Base-by-base conservation (phyloP, 2,329 filamentous ascomycete genomes). In the Fusarium sp. region DNA sequence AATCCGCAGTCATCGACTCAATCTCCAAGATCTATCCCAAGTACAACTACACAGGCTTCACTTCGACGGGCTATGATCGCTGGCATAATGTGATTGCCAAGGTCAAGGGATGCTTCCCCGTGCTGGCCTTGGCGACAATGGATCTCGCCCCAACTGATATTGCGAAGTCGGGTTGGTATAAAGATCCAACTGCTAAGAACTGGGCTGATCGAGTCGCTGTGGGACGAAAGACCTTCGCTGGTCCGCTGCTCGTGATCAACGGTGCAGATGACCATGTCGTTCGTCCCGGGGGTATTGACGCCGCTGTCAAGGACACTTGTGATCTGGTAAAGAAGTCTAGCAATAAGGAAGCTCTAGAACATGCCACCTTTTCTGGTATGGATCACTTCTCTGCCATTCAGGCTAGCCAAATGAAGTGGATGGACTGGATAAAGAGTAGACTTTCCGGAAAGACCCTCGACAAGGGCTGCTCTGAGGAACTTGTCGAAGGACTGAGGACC, bases 401-500 rank as follows among this genome's bases (percentile, higher is more conserved):
- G 18, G 72, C 66, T 2, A 73, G 72, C 20, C 65, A 71, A 33
- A 30, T 45, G 47, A 62, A 62, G 35, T 73, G 63, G 66, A 56
- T 75, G 55, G 47, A 31, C 18, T 75, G 63, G 70, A 38, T 75
- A 33, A 65, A 75, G 41, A 64, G 74, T 36, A 57, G 71, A 22
- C 57, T 71, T 18, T 45, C 65, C 8, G 60, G 60, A 0, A 44
- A 61, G 24, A 8, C 20, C 7, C 13, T 42, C 6, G 61, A 41
- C 11, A 65, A 28, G 10, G 50, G 64, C 6, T 69, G 64, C 12
- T 38, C 50, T 57, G 56, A 58, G 7, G 38, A 68, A 16, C 13
- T 28, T 14, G 33, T 45, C 10, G 28, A 42, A 2, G 66, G 66
- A 1, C 33, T 69, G 38, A 68, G 56, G 33, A 69, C 66, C 6